Percentiles rank a stretch among this genome's conserved stretches.
These are phyloP conservation scores for Solanum hybrid DNA, from an alignment of 305 asterid species.

Conservation along the genomic window DNA sequence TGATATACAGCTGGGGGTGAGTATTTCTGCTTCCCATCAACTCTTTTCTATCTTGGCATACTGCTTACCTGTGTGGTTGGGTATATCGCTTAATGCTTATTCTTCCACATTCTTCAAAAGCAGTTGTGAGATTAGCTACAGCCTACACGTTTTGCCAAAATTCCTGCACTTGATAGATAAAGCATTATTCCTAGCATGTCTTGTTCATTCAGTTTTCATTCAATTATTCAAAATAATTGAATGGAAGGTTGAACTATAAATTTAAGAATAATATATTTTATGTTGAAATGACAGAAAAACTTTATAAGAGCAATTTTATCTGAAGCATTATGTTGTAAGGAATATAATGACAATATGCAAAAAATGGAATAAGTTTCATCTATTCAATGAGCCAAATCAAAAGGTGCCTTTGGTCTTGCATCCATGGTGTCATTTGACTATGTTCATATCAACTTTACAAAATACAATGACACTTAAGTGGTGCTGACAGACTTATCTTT, in stretches of 20 bases:
- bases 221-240: not conserved
- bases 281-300: no score
- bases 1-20: slow-evolving; percentile 90
- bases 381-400: not conserved
- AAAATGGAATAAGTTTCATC: not conserved
- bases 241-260: not conserved
- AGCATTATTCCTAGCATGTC: not conserved
- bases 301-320: not conserved
- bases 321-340: slow-evolving; percentile 1
- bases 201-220: not conserved
- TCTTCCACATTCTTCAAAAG: not conserved
- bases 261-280: not conserved
- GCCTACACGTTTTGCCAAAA: not conserved
- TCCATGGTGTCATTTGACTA: not conserved
- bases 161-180: not conserved
- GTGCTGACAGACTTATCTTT: slow-evolving; percentile 1
- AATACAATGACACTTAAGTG: not conserved
- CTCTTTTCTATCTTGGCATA: not conserved
- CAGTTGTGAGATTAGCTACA: not conserved
- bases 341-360: not conserved
- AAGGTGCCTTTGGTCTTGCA: not conserved
- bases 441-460: not conserved
- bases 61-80: not conserved
- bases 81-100: not conserved
- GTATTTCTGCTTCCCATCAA: slow-evolving; percentile 14